Percentiles rank a stretch among this genome's conserved stretches.
These are phyloP conservation scores for Ceratocystis eucalypticola DNA, from an alignment of 2,329 filamentous ascomycete species.

Conservation along the genomic window DNA sequence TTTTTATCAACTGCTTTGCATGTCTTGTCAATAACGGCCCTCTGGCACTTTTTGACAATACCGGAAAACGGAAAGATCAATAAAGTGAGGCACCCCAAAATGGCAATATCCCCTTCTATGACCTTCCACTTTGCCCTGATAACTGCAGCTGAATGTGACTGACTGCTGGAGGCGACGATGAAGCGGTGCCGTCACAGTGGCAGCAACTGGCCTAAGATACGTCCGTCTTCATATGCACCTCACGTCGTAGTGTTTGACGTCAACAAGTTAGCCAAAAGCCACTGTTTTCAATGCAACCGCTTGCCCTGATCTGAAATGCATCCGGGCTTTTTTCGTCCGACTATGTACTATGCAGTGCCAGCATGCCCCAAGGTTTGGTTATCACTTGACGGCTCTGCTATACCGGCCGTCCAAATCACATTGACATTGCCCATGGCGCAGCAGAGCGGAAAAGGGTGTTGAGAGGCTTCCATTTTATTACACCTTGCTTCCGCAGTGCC, in stretches of 20 bases:
- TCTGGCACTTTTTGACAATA: not conserved
- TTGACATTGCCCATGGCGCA: not conserved
- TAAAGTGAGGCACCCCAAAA: not conserved
- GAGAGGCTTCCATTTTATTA: not conserved
- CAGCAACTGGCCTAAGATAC: not conserved
- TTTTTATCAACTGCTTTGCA: not conserved
- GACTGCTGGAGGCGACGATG: not conserved
- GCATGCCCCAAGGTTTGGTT: too few species aligned
- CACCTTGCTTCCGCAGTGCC: not conserved
- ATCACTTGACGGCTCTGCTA: too few species aligned
- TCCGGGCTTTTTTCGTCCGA: too few species aligned
- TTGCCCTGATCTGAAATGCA: too few species aligned
- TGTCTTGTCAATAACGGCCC: not conserved
- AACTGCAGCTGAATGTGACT: not conserved
- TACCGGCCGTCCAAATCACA: not conserved
- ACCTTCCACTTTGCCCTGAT: not conserved
- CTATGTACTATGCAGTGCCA: too few species aligned
- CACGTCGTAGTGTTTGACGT: not conserved
- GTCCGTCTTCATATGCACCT: not conserved
- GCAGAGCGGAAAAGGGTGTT: not conserved
- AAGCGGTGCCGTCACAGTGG: not conserved
- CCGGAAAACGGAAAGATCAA: not conserved
- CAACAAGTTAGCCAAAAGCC: not conserved
- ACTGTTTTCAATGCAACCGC: too few species aligned
- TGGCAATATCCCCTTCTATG: not conserved